Conservation (phyloP, 257 asterid species). For the Solanum pimpinellifolium region DNA sequence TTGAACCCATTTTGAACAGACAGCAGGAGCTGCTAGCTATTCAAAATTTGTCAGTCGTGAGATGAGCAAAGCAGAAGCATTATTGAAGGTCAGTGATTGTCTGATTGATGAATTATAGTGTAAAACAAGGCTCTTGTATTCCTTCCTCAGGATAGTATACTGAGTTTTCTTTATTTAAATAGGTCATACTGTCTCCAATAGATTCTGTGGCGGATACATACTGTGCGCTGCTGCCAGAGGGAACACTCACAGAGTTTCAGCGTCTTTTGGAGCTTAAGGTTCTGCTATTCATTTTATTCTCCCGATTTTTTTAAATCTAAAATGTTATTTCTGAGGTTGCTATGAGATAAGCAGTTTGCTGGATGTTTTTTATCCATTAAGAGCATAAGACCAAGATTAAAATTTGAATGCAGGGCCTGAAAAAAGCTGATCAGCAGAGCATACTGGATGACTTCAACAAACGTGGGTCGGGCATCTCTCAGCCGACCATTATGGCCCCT, state of each 20-base stretch:
- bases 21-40: conserved; percentile 80
- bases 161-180: conserved; percentile 8
- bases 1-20: conserved; percentile 27
- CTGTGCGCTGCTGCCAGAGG: conserved; percentile 97
- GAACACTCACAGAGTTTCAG: conserved; percentile 83
- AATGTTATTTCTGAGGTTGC: neutral
- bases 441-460: conserved; percentile 86
- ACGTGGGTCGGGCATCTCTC: conserved; percentile 71
- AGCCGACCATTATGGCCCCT: conserved; percentile 24
- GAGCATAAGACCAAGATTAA: neutral
- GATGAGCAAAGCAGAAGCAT: conserved; percentile 99
- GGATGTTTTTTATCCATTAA: neutral
- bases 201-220: conserved; percentile 99
- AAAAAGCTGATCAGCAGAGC: conserved; percentile 84
- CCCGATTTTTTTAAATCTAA: neutral
- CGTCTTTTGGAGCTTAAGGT: conserved; percentile 96
- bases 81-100: conserved; percentile 52
- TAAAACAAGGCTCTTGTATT: neutral
- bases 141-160: conserved; percentile 1
- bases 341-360: neutral
- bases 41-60: conserved; percentile 92
- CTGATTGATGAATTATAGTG: neutral
- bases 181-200: conserved; percentile 90
- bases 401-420: conserved; percentile 45
- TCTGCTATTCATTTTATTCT: neutral